phyloP scores from a whole-genome alignment of 148 eudicot species.

The Pouteria glomerata region DNA sequence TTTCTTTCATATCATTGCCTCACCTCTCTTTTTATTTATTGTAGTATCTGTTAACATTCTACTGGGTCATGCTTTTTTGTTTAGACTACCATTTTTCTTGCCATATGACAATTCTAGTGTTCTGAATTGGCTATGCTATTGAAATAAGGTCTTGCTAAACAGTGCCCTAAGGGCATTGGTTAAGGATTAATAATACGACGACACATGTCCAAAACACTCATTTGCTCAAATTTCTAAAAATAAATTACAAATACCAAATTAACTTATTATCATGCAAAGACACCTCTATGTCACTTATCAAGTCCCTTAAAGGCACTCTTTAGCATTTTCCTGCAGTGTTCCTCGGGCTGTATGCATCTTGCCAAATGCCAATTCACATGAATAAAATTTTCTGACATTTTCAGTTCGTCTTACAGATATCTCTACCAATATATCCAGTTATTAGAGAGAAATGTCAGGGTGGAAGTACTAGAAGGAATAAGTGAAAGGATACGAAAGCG shows the following conservation, averaged over 20 bases:
- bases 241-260: no score
- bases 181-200: no score
- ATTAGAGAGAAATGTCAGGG: conserved; percentile 65
- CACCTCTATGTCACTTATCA: no score
- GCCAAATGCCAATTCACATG: background rate
- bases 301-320: no score
- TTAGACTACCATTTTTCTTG: background rate
- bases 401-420: conserved; percentile 42
- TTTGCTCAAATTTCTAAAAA: no score
- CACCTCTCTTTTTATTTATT: background rate
- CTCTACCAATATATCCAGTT: conserved; percentile 74
- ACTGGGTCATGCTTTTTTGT: background rate
- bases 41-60: background rate
- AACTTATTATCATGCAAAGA: no score
- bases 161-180: no score
- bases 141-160: no score
- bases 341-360: background rate
- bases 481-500: conserved; percentile 94
- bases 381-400: background rate
- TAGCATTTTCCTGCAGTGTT: background rate
- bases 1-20: background rate
- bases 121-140: background rate
- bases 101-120: background rate
- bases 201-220: no score
- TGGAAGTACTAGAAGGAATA: conserved; percentile 81